Evolutionary conservation across 2,329 filamentous ascomycete genomes (phyloP), one percentile per base, ranked within the genome.

Genomic region (Xylariales sp.): DNA sequence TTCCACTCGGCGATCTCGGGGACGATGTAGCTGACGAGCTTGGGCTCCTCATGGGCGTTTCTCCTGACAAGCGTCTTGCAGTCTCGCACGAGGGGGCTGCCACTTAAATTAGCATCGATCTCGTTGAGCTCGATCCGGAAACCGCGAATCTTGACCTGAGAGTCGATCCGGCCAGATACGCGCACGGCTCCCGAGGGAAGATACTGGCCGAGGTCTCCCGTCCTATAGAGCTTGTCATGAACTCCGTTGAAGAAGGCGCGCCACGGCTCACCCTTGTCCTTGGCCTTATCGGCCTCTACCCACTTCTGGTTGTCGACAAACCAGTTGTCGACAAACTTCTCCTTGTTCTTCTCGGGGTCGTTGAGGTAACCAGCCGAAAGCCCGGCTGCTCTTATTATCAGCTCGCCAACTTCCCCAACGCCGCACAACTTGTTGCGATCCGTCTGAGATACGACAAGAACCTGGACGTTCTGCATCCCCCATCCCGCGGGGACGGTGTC

Each of bases 81-180:
- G 72, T 98, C 95, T 48, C 93, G 87, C 30, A 98, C 87, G 30
- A 97, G 81, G 0, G 88, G 89, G 80, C 93, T 88, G 52, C 89
- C 86, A 62, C 89, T 91, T 54, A 97, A 82, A 78, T 97, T 91
- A 49, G 86, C 91, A 79, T 98, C 94, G 72, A 98, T 97, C 73
- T 98, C 96, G 70, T 91, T 91, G 53, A 98, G 89, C 81, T 99
- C 96, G 73, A 99, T 97, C 69, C 95, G 87, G 85, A 97, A 98
- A 1, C 95, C 95, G 68, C 96, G 91, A 72, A 98, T 95, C 84
- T 98, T 99, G 82, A 97, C 93, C 78, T 98, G 95, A 72, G 91
- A 87, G 76, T 98, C 95, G 30, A 89, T 90, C 66, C 96, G 87
- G 28, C 95, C 95, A 9, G 91, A 90, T 16, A 69, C 64, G 43